Base-by-base conservation (phyloP, 805 yeast genomes). In the Lipomyces oligophaga region DNA sequence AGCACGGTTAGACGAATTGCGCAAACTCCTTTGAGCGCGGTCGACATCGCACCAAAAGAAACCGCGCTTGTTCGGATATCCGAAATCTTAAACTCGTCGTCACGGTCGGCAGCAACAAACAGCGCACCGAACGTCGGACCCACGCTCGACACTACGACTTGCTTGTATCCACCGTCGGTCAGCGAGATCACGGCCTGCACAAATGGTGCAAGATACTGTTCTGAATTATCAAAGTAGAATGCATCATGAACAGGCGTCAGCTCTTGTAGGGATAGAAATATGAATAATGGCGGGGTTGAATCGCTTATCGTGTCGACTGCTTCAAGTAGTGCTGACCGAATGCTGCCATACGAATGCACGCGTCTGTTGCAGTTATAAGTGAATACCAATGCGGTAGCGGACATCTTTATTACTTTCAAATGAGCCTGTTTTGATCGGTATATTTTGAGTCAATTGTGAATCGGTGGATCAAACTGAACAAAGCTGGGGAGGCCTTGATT, bases 1-100 rank as follows among this genome's bases (percentile, higher is more conserved):
- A 28, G 35, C 43, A 68, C 69, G 1, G 52, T 53, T n/a, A 84
- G 58, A 34, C 89, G 67, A 1, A 82, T 40, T 0, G 82, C 85
- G 1, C 76, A 80, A 0, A 80, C 89, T 0, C 95, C 96, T 63
- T 89, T 89, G 58, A 85, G 62, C 43, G 80, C 77, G 0, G 90
- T 78, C 47, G 72, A 68, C 5, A 73, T 70, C 44, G 69, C 61
- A 1, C 96, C 96, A 38, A 65, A 60, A 4, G 62, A 54, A 1
- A 49, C 49, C 5, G 53, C 35, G 3, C 62, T 49, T 1, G 49
- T 40, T 21, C 57, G 46, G 4, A 58, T 51, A 18, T 45, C 47
- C 10, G 34, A 24, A n/a, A 43, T 27, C 62, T 74, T 58, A 71
- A 76, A 28, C 69, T 74, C 75, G 66, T 77, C 50, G 25, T 33